phyloP scores from a whole-genome alignment of 495 filamentous ascomycete genomes.

The Bryoglossum gracile region DNA sequence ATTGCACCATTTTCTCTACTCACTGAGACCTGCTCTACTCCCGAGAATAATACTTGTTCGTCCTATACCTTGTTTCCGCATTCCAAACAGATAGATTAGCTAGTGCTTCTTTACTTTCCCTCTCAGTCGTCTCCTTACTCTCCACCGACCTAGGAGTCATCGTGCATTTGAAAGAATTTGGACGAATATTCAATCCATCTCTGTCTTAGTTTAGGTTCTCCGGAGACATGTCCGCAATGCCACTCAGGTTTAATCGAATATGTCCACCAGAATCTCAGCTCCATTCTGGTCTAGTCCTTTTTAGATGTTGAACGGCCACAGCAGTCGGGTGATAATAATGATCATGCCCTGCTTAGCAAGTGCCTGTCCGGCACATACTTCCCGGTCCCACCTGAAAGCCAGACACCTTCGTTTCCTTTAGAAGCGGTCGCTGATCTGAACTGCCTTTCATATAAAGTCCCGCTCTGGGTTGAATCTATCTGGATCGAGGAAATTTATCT shows the following conservation, averaged over 20 bases:
- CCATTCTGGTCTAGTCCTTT: conserved; percentile 42
- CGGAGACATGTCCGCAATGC: not conserved
- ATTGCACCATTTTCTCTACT: no score
- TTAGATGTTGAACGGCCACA: conserved; percentile 22
- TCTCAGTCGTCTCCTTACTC: conserved; percentile 44
- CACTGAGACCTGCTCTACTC: not conserved
- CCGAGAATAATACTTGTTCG: conserved; percentile 29
- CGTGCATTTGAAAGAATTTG: conserved; percentile 44
- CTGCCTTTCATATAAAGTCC: conserved; percentile 34
- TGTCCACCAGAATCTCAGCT: conserved; percentile 44
- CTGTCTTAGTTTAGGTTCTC: conserved; percentile 24
- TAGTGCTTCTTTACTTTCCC: conserved; percentile 47
- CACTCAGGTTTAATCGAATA: conserved; percentile 39
- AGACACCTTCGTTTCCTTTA: conserved; percentile 28
- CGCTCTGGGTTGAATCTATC: conserved; percentile 50
- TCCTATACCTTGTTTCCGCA: conserved; percentile 49
- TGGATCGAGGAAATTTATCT: conserved; percentile 53
- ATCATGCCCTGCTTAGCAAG: conserved; percentile 16
- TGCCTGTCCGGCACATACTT: conserved; percentile 17
- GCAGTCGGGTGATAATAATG: conserved; percentile 10
- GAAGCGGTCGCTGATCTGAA: conserved; percentile 30
- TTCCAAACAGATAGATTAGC: conserved; percentile 45
- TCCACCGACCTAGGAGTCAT: conserved; percentile 43
- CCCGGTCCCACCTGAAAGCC: conserved; percentile 16
- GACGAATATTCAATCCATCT: conserved; percentile 49